Percentiles rank a stretch among this genome's conserved stretches.
These are phyloP conservation scores for Piper longum DNA, from an alignment of 164 flowering plant species.

Conservation along the genomic window DNA sequence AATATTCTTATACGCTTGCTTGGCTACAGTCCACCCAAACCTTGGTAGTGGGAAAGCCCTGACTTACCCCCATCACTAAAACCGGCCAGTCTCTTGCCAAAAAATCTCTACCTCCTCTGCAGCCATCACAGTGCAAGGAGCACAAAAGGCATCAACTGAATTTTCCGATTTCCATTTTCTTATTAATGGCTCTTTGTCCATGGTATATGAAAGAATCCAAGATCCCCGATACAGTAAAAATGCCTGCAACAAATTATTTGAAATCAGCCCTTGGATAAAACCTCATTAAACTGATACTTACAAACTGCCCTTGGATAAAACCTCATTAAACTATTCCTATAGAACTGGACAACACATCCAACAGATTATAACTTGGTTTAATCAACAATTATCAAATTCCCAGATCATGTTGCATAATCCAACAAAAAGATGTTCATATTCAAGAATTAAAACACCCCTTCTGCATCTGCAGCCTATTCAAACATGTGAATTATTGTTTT, in stretches of 20 bases:
- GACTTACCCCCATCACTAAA: no score
- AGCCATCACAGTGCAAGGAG: background rate
- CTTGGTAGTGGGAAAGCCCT: background rate
- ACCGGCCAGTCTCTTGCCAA: background rate
- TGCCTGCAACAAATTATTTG: slow-evolving; percentile 22
- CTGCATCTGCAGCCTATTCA: no score
- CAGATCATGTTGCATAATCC: no score
- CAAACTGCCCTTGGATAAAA: background rate
- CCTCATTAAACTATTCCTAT: no score
- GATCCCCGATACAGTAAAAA: slow-evolving; percentile 61
- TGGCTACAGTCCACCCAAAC: background rate
- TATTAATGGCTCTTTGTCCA: slow-evolving; percentile 48
- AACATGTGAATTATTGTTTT: no score
- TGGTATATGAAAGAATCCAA: slow-evolving; percentile 57
- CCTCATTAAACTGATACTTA: no score
- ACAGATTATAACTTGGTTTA: no score
- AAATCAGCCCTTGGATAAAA: background rate
- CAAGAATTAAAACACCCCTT: no score
- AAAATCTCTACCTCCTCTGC: background rate
- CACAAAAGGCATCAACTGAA: slow-evolving; percentile 8
- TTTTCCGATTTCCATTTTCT: slow-evolving; percentile 52
- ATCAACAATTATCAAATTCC: no score
- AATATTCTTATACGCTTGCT: background rate
- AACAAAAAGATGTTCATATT: no score
- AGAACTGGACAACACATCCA: no score